Percentiles rank a stretch among this genome's conserved stretches.
phyloP scores from a whole-genome alignment of 1,284 basidiomycete species.

The Leccinum angustisporum region DNA sequence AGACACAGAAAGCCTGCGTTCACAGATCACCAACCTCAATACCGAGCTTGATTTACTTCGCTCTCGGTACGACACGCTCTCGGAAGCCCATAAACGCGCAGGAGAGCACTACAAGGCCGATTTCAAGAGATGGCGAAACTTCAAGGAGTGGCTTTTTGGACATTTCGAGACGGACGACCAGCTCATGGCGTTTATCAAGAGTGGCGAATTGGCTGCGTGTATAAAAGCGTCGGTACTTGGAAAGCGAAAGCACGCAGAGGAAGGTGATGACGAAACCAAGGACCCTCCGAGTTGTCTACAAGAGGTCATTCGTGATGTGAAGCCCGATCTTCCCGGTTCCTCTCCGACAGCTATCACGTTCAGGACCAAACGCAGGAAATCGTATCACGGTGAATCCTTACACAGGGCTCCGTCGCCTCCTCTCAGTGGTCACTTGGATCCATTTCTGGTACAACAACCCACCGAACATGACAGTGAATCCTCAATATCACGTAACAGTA shows the following conservation, averaged over 20 bases:
- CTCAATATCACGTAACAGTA: background rate
- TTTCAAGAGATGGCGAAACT: slow-evolving; percentile 48
- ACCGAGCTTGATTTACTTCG: slow-evolving; percentile 40
- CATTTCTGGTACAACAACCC: slow-evolving; percentile 4
- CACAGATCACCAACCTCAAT: slow-evolving; percentile 28
- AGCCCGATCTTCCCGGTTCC: slow-evolving; percentile 1
- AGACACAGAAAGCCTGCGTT: slow-evolving; percentile 8
- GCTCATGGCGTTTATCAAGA: slow-evolving; percentile 18
- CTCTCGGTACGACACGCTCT: slow-evolving; percentile 42
- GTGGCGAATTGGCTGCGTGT: slow-evolving; percentile 9
- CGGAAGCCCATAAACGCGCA: slow-evolving; percentile 40
- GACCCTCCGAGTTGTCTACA: background rate
- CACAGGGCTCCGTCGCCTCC: slow-evolving; percentile 10
- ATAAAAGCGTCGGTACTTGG: slow-evolving; percentile 22
- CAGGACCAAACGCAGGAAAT: slow-evolving; percentile 19
- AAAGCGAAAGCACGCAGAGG: slow-evolving; percentile 29
- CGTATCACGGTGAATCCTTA: slow-evolving; percentile 17
- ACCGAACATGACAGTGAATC: slow-evolving; percentile 1
- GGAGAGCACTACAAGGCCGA: slow-evolving; percentile 48
- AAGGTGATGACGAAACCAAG: slow-evolving; percentile 9
- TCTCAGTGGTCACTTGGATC: slow-evolving; percentile 9
- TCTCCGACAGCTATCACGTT: slow-evolving; percentile 1
- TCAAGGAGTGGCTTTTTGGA: slow-evolving; percentile 44
- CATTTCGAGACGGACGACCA: slow-evolving; percentile 34
- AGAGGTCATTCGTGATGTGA: slow-evolving; percentile 2